A percentile compares a stretch with the other conserved stretches of the same genome.
phyloP scores from a whole-genome alignment of 2,329 filamentous ascomycete genomes.

The Basipetospora chlamydospora region DNA sequence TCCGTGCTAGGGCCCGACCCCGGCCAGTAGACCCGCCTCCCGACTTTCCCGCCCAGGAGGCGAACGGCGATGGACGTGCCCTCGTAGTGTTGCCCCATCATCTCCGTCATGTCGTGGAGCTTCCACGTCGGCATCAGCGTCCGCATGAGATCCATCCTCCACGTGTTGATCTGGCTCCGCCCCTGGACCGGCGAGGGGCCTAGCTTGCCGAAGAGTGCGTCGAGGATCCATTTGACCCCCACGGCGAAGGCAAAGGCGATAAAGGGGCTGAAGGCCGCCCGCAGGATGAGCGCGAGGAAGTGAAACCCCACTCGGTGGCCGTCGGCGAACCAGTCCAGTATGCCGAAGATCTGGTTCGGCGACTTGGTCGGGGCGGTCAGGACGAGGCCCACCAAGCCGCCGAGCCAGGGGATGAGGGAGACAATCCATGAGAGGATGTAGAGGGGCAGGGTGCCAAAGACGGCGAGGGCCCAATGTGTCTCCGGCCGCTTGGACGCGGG shows the following conservation, averaged over 20 bases:
- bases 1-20: constrained; percentile 37
- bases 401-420: constrained; percentile 29
- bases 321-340: constrained; percentile 34
- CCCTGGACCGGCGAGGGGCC: constrained; percentile 16
- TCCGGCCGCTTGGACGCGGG: constrained; percentile 21
- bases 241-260: constrained; percentile 28
- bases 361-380: constrained; percentile 17
- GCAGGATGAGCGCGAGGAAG: constrained; percentile 30
- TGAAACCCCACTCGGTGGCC: constrained; percentile 32
- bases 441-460: constrained; percentile 28
- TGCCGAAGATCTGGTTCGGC: constrained; percentile 22
- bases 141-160: constrained; percentile 28
- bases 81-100: constrained; percentile 42
- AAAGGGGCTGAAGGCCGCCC: constrained; percentile 25
- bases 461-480: constrained; percentile 28
- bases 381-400: constrained; percentile 30
- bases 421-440: constrained; percentile 23
- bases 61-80: constrained; percentile 34
- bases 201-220: constrained; percentile 23
- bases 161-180: constrained; percentile 23
- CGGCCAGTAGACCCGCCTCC: constrained; percentile 41
- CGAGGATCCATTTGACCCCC: constrained; percentile 23
- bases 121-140: constrained; percentile 26
- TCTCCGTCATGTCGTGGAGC: constrained; percentile 31
- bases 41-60: constrained; percentile 35